Conservation (phyloP, 164 flowering plant species). For the Magnolia sinica region DNA sequence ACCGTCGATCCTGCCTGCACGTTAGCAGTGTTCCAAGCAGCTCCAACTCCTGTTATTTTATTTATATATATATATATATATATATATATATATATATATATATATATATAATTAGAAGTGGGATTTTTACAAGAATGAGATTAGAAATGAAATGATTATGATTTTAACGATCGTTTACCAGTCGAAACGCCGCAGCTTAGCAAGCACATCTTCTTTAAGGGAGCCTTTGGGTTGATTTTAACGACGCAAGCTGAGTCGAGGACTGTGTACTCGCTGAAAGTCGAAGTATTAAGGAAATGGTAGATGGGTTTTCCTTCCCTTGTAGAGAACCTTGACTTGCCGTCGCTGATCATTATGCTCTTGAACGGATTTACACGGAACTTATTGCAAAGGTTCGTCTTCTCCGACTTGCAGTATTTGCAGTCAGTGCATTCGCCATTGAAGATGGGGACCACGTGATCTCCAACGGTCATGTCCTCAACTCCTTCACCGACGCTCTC, state of each 20-base stretch:
- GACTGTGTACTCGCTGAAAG: conserved; percentile 67
- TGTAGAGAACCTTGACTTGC: conserved; percentile 50
- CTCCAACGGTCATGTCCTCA: conserved; percentile 48
- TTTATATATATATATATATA: background rate
- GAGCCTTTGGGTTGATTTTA: conserved; percentile 40
- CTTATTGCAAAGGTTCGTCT: conserved; percentile 48
- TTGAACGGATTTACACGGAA: conserved; percentile 49
- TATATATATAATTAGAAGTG: background rate
- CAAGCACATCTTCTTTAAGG: conserved; percentile 45
- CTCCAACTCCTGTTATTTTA: conserved; percentile 50
- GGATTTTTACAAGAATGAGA: background rate
- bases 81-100: background rate
- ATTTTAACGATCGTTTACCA: conserved; percentile 28
- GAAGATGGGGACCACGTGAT: conserved; percentile 66
- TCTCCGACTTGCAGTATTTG: conserved; percentile 37
- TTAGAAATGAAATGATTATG: background rate
- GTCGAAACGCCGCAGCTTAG: conserved; percentile 71
- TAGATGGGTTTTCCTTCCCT: conserved; percentile 48
- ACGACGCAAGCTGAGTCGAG: conserved; percentile 59
- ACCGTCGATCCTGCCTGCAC: conserved; percentile 54
- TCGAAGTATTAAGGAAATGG: conserved; percentile 72
- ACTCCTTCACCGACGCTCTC: conserved; percentile 76
- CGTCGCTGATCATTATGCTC: conserved; percentile 49
- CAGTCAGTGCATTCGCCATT: conserved; percentile 62
- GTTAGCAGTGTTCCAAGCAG: conserved; percentile 75